Percentiles rank a stretch among this genome's conserved stretches.
phyloP scores from a whole-genome alignment of 768 basidiomycete species.

The Cystoderma amianthinum region DNA sequence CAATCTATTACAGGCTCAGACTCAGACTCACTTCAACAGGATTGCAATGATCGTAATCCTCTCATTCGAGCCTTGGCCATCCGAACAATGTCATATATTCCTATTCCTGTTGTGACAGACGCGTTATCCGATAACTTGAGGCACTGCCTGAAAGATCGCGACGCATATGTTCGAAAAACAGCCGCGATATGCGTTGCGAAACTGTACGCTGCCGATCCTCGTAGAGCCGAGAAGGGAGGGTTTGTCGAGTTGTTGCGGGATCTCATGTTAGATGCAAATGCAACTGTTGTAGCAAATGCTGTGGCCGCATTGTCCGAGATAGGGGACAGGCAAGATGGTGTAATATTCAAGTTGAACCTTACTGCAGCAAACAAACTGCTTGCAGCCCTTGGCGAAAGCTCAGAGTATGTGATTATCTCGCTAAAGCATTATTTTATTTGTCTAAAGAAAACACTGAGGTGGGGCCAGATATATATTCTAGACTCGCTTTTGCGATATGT shows the following conservation, averaged over 20 bases:
- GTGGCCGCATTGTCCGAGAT: slow-evolving; percentile 97
- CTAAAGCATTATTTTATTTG: too few species aligned
- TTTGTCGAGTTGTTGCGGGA: slow-evolving; percentile 91
- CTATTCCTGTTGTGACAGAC: slow-evolving; percentile 81
- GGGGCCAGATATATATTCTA: slow-evolving; percentile 98
- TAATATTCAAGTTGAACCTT: slow-evolving; percentile 85
- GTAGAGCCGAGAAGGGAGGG: slow-evolving; percentile 80
- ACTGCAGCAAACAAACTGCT: slow-evolving; percentile 86
- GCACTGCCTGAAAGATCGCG: slow-evolving; percentile 87
- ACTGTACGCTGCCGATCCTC: slow-evolving; percentile 82
- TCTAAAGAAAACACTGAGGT: slow-evolving; percentile 41
- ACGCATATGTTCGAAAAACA: slow-evolving; percentile 98
- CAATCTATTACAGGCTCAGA: too few species aligned
- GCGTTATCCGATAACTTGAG: slow-evolving; percentile 85
- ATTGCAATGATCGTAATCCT: slow-evolving; percentile 93
- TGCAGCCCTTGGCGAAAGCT: slow-evolving; percentile 89
- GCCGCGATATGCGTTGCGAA: slow-evolving; percentile 98
- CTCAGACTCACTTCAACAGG: slow-evolving; percentile 57
- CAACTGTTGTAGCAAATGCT: slow-evolving; percentile 95
- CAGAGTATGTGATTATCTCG: slow-evolving; percentile 89
- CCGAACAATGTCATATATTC: slow-evolving; percentile 99
- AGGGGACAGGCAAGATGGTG: slow-evolving; percentile 89
- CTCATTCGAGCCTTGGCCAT: slow-evolving; percentile 95
- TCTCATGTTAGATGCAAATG: slow-evolving; percentile 88
- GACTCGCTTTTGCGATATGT: slow-evolving; percentile 92